Conservation (phyloP, 2,329 filamentous ascomycete species). For the Pseudomassariella vexata region DNA sequence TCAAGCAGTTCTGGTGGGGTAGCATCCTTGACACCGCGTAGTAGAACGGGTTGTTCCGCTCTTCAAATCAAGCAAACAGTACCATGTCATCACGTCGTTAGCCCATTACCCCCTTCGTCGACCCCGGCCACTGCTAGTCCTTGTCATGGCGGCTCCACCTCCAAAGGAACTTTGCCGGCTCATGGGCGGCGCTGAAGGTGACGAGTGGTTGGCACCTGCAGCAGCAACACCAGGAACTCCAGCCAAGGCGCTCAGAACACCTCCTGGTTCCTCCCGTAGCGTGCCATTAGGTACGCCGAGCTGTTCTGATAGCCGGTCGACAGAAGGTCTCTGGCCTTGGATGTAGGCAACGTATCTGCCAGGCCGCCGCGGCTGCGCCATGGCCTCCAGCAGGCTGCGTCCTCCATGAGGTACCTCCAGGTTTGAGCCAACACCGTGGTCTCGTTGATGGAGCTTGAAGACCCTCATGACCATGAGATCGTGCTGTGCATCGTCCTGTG, state of each 20-base stretch:
- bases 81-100: background rate
- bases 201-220: constrained; percentile 10
- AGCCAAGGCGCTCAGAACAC: constrained; percentile 16
- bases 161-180: constrained; percentile 51
- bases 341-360: constrained; percentile 44
- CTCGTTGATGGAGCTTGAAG: constrained; percentile 49
- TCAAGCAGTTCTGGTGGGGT: too few relatives aligned
- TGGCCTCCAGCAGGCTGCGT: constrained; percentile 50
- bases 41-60: too few relatives aligned
- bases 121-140: constrained; percentile 44
- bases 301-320: constrained; percentile 43
- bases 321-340: constrained; percentile 37
- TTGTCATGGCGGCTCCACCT: constrained; percentile 51
- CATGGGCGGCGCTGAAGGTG: constrained; percentile 39
- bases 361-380: constrained; percentile 41
- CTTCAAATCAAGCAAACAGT: too few relatives aligned
- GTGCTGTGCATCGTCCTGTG: constrained; percentile 44
- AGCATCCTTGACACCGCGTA: too few relatives aligned
- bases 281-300: constrained; percentile 42
- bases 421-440: constrained; percentile 48
- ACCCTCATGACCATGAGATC: constrained; percentile 55
- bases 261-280: constrained; percentile 34
- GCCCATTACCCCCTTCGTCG: constrained; percentile 14
- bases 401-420: constrained; percentile 49
- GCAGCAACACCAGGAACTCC: constrained; percentile 10